phyloP scores from a whole-genome alignment of 2,329 filamentous ascomycete genomes.

The Teratosphaeria zuluensis region DNA sequence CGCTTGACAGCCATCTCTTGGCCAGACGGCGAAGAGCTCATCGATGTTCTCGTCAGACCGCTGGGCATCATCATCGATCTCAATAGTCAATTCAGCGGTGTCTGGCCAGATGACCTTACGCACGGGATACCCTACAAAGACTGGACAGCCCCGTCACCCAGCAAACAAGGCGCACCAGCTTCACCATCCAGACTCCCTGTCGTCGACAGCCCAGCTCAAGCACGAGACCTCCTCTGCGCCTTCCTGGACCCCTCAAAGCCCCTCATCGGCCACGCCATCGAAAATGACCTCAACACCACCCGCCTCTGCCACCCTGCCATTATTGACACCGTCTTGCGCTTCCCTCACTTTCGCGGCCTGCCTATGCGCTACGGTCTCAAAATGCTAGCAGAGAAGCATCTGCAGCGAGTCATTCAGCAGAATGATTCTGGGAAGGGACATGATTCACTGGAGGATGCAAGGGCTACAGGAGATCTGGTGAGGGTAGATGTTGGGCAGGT shows the following conservation, averaged over 20 bases:
- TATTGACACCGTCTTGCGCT: conserved; percentile 78
- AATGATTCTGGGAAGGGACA: conserved; percentile 54
- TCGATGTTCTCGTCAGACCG: conserved; percentile 80
- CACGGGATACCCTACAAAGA: conserved; percentile 10
- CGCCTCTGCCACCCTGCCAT: conserved; percentile 77
- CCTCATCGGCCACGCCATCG: conserved; percentile 83
- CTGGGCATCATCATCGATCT: conserved; percentile 78
- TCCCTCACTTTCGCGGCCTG: conserved; percentile 65
- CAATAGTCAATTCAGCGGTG: conserved; percentile 85
- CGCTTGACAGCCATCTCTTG: conserved; percentile 82
- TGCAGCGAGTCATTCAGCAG: conserved; percentile 71
- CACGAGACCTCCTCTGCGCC: conserved; percentile 67
- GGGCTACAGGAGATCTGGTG: conserved; percentile 79
- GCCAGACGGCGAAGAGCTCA: conserved; percentile 63
- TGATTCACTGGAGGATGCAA: conserved; percentile 85
- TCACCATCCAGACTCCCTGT: conserved; percentile 47
- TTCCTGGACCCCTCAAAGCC: conserved; percentile 68
- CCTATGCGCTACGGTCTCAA: conserved; percentile 74
- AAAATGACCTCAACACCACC: conserved; percentile 84
- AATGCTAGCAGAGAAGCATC: conserved; percentile 56
- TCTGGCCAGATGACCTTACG: conserved; percentile 57
- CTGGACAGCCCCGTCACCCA: conserved; percentile 4
- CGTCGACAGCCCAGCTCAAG: conserved; percentile 63
- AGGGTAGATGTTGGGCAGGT: conserved; percentile 57
- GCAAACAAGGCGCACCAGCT: conserved; percentile 3